These are phyloP conservation scores for Pythium pectinolyticum DNA, from an alignment of 352 stramenopile species.

Conservation along the genomic window DNA sequence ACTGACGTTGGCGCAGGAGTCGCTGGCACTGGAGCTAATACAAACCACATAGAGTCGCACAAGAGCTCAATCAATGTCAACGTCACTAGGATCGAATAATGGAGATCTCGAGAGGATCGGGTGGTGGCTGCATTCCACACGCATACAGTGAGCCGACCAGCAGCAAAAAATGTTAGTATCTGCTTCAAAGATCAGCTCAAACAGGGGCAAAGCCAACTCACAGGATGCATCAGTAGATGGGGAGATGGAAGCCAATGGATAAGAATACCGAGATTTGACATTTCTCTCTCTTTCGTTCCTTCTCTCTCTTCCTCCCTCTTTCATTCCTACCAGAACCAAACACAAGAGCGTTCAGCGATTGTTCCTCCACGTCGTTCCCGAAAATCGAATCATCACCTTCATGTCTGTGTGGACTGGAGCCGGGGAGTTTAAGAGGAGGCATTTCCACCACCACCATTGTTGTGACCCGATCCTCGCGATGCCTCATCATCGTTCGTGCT, in stretches of 20 bases:
- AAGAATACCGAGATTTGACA: conserved; percentile 28
- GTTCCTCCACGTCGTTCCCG: conserved; percentile 4
- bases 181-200: not conserved
- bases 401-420: not conserved
- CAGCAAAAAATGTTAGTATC: no score
- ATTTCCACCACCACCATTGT: conserved; percentile 34
- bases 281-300: conserved; percentile 15
- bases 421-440: conserved; percentile 35
- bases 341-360: conserved; percentile 27
- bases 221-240: conserved; percentile 1
- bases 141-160: no score
- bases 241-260: conserved; percentile 4
- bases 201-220: conserved; percentile 1
- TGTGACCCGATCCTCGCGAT: conserved; percentile 22
- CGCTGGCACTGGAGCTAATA: no score
- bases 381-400: conserved; percentile 22
- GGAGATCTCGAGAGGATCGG: no score
- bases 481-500: conserved; percentile 38
- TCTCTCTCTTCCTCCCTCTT: conserved; percentile 7
- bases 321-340: conserved; percentile 30
- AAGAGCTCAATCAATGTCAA: no score
- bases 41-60: no score
- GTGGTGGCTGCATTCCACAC: no score
- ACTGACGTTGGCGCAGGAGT: no score
- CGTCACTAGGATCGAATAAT: no score